Percentiles rank a stretch among this genome's conserved stretches.
Evolutionary conservation across 371 early-diverging fungal genomes (phyloP).

Genomic region (Mucor ambiguus): DNA sequence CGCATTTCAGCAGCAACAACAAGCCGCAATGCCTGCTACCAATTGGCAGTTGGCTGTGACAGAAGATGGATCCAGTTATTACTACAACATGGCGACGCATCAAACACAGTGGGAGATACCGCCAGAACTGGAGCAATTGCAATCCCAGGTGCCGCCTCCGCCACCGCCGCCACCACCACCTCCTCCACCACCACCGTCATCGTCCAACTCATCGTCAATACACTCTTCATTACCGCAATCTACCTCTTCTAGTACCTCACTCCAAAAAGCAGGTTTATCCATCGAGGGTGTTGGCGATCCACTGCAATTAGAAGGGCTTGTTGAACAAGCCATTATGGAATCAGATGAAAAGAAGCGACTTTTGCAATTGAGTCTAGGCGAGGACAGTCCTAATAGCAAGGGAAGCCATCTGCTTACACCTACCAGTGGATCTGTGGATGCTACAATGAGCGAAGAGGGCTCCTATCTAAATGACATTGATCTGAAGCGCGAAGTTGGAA

Average conservation of each 20-base stretch:
- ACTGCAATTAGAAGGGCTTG: conserved; percentile 23
- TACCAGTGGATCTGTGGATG: conserved; percentile 18
- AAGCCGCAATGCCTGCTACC: background rate
- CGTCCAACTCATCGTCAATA: background rate
- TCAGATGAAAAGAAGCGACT: conserved; percentile 20
- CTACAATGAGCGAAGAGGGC: conserved; percentile 1
- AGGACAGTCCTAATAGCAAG: conserved; percentile 9
- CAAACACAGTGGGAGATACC: conserved; percentile 53
- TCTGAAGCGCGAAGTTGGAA: conserved; percentile 38
- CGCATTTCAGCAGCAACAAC: conserved; percentile 1
- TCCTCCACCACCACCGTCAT: background rate
- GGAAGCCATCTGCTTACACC: conserved; percentile 15
- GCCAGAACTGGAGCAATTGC: conserved; percentile 15
- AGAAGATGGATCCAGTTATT: conserved; percentile 41
- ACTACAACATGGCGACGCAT: conserved; percentile 41
- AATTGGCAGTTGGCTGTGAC: conserved; percentile 44
- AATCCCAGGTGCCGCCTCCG: background rate
- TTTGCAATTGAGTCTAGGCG: background rate
- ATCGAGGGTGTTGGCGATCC: conserved; percentile 22
- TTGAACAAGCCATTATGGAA: conserved; percentile 28
- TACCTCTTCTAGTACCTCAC: background rate
- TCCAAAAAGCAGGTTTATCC: background rate
- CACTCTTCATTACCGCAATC: background rate
- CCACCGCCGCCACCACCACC: conserved; percentile 1
- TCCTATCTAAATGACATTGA: conserved; percentile 27